phyloP scores from a whole-genome alignment of 2,329 filamentous ascomycete genomes.

The Aspergillus intermedius region DNA sequence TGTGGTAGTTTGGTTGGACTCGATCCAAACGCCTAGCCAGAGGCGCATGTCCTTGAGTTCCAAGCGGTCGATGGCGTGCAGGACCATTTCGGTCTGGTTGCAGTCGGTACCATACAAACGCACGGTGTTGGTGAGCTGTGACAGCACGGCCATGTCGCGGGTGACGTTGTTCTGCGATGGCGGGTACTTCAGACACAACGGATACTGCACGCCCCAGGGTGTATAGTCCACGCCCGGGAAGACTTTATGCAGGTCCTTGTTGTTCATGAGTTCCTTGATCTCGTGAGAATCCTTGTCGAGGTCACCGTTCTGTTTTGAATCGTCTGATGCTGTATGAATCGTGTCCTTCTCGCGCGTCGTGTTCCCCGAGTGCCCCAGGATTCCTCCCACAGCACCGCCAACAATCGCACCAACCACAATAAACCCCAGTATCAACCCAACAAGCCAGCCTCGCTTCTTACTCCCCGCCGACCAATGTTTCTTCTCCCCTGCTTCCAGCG shows the following conservation, averaged over 20 bases:
- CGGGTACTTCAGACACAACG: slow-evolving; percentile 67
- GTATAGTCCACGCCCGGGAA: slow-evolving; percentile 97
- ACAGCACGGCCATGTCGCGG: slow-evolving; percentile 80
- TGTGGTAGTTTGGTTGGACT: slow-evolving; percentile 76
- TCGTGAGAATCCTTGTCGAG: slow-evolving; percentile 67
- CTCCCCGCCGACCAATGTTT: slow-evolving; percentile 58
- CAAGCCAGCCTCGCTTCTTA: slow-evolving; percentile 62
- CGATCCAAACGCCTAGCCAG: slow-evolving; percentile 93
- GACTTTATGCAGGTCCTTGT: slow-evolving; percentile 76
- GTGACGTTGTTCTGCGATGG: slow-evolving; percentile 94
- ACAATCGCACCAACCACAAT: slow-evolving; percentile 64
- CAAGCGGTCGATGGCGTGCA: slow-evolving; percentile 72
- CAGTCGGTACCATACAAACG: slow-evolving; percentile 93
- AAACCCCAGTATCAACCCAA: slow-evolving; percentile 60
- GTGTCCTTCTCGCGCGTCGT: slow-evolving; percentile 20
- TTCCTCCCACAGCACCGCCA: slow-evolving; percentile 66
- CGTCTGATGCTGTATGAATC: slow-evolving; percentile 52
- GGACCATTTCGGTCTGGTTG: slow-evolving; percentile 91
- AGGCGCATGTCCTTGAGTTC: slow-evolving; percentile 71
- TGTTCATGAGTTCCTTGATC: slow-evolving; percentile 76
- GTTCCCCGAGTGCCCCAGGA: slow-evolving; percentile 52
- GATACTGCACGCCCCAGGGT: slow-evolving; percentile 83
- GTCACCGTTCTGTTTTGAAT: slow-evolving; percentile 59
- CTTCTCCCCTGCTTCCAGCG: slow-evolving; percentile 50
- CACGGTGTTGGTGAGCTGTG: slow-evolving; percentile 80